Evolutionary conservation across 352 stramenopile species (phyloP).

Genomic region (Phytophthora litchii): DNA sequence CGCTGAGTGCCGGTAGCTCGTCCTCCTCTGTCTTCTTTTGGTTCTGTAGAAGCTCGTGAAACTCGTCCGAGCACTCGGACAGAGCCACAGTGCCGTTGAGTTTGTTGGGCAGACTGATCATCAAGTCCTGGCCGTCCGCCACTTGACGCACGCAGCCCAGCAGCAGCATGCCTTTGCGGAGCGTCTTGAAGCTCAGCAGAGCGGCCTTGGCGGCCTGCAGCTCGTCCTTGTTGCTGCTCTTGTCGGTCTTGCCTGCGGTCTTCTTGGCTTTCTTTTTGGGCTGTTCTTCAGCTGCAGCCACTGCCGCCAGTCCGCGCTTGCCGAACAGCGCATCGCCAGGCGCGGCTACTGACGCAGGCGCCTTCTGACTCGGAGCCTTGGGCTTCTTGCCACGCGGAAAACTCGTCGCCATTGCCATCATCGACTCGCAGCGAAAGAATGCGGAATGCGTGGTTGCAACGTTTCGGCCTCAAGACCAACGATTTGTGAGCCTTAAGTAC

Average conservation of each 20-base stretch:
- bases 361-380: conserved; percentile 42
- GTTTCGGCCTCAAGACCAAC: too few species aligned
- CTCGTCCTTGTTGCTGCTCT: conserved; percentile 28
- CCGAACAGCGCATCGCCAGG: conserved; percentile 66
- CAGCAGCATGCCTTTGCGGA: conserved; percentile 75
- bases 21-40: conserved; percentile 27
- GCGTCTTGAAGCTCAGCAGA: conserved; percentile 70
- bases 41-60: conserved; percentile 45
- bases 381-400: conserved; percentile 80
- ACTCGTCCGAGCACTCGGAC: conserved; percentile 83
- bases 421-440: conserved; percentile 1
- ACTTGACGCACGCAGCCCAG: conserved; percentile 92
- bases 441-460: too few species aligned
- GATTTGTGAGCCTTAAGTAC: too few species aligned
- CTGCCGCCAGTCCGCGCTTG: conserved; percentile 65
- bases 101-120: conserved; percentile 94
- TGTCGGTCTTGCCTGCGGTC: conserved; percentile 9
- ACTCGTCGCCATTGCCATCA: conserved; percentile 46
- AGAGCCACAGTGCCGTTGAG: conserved; percentile 91
- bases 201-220: conserved; percentile 38
- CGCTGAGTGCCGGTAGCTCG: conserved; percentile 50
- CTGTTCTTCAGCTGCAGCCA: conserved; percentile 28
- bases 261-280: conserved; percentile 39
- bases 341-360: conserved; percentile 20
- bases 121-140: conserved; percentile 73